Evolutionary conservation across 2,329 filamentous ascomycete genomes (phyloP).

Genomic region (Sclerotinia glacialis): DNA sequence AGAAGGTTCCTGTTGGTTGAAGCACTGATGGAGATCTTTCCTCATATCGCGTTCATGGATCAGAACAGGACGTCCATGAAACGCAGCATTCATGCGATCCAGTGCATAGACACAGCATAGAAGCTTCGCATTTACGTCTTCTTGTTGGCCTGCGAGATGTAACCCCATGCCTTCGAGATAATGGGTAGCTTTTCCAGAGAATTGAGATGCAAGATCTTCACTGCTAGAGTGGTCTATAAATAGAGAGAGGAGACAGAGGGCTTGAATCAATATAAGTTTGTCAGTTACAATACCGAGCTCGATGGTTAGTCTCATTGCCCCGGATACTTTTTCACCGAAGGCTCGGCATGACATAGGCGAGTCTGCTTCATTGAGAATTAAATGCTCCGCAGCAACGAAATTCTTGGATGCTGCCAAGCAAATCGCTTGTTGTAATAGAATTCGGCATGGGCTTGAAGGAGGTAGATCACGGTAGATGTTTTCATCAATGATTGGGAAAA

Average conservation of each 20-base stretch:
- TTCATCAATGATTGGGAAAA: constrained; percentile 36
- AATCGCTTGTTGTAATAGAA: constrained; percentile 51
- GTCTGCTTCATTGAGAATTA: constrained; percentile 36
- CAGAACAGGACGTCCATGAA: constrained; percentile 58
- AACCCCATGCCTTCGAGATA: constrained; percentile 56
- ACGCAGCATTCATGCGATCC: constrained; percentile 57
- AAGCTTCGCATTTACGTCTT: constrained; percentile 42
- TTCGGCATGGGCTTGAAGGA: constrained; percentile 39
- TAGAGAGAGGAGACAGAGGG: constrained; percentile 54
- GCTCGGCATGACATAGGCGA: constrained; percentile 26
- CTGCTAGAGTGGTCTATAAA: constrained; percentile 57
- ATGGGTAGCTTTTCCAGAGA: constrained; percentile 54
- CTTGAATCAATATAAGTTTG: constrained; percentile 54
- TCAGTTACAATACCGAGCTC: constrained; percentile 55
- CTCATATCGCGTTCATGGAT: constrained; percentile 61
- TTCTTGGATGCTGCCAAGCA: constrained; percentile 55
- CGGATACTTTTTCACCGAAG: constrained; percentile 32
- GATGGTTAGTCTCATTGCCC: constrained; percentile 38
- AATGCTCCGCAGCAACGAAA: constrained; percentile 45
- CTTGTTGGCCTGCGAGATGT: constrained; percentile 46
- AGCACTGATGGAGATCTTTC: constrained; percentile 51
- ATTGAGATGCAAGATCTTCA: constrained; percentile 52
- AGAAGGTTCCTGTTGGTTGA: constrained; percentile 50
- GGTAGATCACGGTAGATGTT: constrained; percentile 39
- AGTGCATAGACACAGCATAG: constrained; percentile 61